These are phyloP conservation scores for Cercophora sp. DNA, from an alignment of 495 filamentous ascomycete genomes.

Conservation along the genomic window DNA sequence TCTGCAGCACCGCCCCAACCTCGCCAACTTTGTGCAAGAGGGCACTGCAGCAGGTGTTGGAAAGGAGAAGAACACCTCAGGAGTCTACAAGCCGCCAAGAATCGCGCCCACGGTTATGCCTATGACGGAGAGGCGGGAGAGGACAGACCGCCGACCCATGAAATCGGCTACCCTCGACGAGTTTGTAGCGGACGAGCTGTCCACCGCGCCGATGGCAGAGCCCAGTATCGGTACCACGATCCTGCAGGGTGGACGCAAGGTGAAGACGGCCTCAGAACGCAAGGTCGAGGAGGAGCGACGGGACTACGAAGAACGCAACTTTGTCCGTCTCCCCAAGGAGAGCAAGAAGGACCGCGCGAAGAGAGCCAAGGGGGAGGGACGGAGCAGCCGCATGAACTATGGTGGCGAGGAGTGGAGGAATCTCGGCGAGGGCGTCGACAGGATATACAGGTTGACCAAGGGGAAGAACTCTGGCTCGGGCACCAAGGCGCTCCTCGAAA, in stretches of 20 bases:
- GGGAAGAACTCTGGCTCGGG: conserved; percentile 51
- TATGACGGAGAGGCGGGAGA: conserved; percentile 53
- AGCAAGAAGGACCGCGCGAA: conserved; percentile 71
- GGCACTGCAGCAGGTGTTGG: conserved; percentile 38
- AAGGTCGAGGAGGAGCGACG: conserved; percentile 66
- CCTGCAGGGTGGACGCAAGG: conserved; percentile 62
- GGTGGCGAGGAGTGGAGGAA: conserved; percentile 84
- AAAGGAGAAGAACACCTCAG: conserved; percentile 39
- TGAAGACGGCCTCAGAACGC: conserved; percentile 66
- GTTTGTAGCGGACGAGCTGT: conserved; percentile 77
- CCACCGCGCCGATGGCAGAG: conserved; percentile 67
- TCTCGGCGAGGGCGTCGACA: conserved; percentile 72
- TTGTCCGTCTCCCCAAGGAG: conserved; percentile 73
- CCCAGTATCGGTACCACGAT: conserved; percentile 85
- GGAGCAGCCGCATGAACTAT: conserved; percentile 51
- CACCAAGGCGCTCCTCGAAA: conserved; percentile 62
- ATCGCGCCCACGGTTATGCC: conserved; percentile 75
- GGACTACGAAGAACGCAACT: conserved; percentile 83
- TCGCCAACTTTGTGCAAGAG: conserved; percentile 48
- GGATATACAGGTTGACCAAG: conserved; percentile 67
- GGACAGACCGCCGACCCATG: conserved; percentile 50
- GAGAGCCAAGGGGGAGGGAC: conserved; percentile 39
- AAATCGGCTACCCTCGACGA: conserved; percentile 80
- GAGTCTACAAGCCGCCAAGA: conserved; percentile 79
- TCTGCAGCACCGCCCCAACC: conserved; percentile 57